Evolutionary conservation across 2,329 filamentous ascomycete species (phyloP), one percentile per base, ranked within the genome.

Genomic region (Diplodia seriata): DNA sequence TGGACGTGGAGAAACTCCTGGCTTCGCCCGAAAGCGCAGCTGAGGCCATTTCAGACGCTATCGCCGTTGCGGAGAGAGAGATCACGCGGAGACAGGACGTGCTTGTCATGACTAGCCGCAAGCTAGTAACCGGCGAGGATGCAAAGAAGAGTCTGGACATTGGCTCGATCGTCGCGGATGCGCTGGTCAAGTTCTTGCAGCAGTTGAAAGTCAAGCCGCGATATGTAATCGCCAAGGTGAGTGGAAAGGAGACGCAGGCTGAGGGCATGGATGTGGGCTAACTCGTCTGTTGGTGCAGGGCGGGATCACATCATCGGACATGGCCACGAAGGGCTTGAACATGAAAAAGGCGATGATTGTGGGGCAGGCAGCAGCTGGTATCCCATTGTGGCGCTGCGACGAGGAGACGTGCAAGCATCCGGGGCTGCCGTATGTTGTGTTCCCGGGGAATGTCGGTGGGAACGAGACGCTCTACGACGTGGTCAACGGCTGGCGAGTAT

Each of bases 221-320:
- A 55, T 89, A 87, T 71, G 76, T 88, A 2, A 85, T 89, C 72
- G 85, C 85, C 0, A 88, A 84, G 74, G 64, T 66, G 11, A 36
- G 64, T 57, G 3, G 43, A 11, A 40, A 14, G 15, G 2, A 4
- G 55, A 69, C 40, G 38, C 26, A 12, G 14, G 5, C 14, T 3
- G 38, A 63, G 54, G 20, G 14, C 26, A 11, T 36, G 38, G 15
- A 47, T 68, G 61, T 3, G 53, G n/a, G 8, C 3, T 15, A 29
- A 69, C 85, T 26, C 12, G 15, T 38, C 74, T 36, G 3, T 3
- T 18, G 12, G 26, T 26, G 26, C 7, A 66, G 64, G 86, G 86
- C 0, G 86, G 86, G 11, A 88, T 89, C 53, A 88, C 87, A 0
- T 85, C 83, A 0, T 87, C 85, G 0, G 86, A 88, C 62, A 84